A percentile compares a stretch with the other conserved stretches of the same genome.
These are phyloP conservation scores for Marasmius fiardii DNA, from an alignment of 1,284 basidiomycete genomes.

Conservation along the genomic window DNA sequence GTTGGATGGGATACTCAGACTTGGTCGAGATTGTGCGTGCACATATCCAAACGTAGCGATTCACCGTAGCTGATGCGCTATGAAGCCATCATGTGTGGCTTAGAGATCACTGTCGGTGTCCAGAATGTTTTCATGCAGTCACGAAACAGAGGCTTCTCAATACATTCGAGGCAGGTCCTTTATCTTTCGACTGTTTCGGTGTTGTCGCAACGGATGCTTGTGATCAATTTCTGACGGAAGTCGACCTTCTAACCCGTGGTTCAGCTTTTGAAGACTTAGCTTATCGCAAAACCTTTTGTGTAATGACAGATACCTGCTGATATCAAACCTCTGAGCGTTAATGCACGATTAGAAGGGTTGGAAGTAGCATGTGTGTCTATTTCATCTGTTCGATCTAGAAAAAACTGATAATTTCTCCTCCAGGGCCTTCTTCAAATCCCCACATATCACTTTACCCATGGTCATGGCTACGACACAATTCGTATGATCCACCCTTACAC, in stretches of 20 bases:
- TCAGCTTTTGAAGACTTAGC: neutral
- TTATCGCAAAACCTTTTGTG: slow-evolving; percentile 1
- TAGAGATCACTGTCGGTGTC: slow-evolving; percentile 82
- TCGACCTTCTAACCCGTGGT: neutral
- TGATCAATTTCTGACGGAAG: neutral
- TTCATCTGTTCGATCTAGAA: neutral
- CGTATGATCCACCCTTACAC: slow-evolving; percentile 65
- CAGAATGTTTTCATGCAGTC: slow-evolving; percentile 81
- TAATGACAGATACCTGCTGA: neutral
- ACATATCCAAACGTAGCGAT: neutral
- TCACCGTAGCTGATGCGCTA: slow-evolving; percentile 1
- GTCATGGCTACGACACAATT: slow-evolving; percentile 76
- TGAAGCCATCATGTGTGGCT: slow-evolving; percentile 48
- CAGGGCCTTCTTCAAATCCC: slow-evolving; percentile 55
- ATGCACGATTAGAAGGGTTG: neutral
- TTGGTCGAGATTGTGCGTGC: slow-evolving; percentile 69
- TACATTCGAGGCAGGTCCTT: slow-evolving; percentile 69
- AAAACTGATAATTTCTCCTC: neutral
- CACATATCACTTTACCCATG: slow-evolving; percentile 85
- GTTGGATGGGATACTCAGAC: slow-evolving; percentile 64
- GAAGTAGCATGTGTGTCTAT: neutral
- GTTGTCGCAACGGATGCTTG: no score
- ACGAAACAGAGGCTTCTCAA: slow-evolving; percentile 91
- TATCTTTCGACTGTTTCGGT: no score
- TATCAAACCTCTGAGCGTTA: slow-evolving; percentile 4